These are phyloP conservation scores for Samsoniella hepiali DNA, from an alignment of 2,329 filamentous ascomycete species.

Conservation along the genomic window DNA sequence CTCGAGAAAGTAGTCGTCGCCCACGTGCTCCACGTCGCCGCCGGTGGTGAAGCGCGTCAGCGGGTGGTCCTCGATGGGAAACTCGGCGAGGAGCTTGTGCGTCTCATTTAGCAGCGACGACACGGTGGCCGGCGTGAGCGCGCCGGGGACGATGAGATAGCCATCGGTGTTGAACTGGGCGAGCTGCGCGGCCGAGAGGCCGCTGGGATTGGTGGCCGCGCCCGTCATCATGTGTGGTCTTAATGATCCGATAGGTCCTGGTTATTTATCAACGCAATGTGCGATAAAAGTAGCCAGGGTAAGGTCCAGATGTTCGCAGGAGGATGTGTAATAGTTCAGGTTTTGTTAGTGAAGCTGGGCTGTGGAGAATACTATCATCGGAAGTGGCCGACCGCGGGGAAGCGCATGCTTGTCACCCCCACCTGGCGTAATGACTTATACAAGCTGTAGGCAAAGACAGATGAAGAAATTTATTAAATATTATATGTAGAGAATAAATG, in stretches of 20 bases:
- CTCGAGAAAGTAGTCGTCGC: conserved; percentile 88
- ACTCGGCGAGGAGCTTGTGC: conserved; percentile 66
- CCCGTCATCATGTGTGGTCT: not conserved
- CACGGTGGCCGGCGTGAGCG: conserved; percentile 65
- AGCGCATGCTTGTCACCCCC: not conserved
- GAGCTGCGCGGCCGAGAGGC: conserved; percentile 70
- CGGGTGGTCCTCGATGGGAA: conserved; percentile 79
- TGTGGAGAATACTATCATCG: conserved; percentile 9
- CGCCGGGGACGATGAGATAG: conserved; percentile 82
- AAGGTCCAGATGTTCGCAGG: not conserved
- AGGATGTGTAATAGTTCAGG: not conserved
- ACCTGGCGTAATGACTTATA: not conserved
- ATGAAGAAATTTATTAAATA: not conserved
- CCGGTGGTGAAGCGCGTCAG: conserved; percentile 94
- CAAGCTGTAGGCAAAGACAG: not conserved
- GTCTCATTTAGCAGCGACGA: conserved; percentile 70
- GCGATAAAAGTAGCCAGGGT: not conserved
- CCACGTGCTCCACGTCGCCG: conserved; percentile 66
- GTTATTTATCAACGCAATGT: not conserved
- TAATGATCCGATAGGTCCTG: not conserved
- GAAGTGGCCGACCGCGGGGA: conserved; percentile 12
- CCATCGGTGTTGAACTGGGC: conserved; percentile 74
- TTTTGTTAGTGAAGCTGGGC: not conserved
- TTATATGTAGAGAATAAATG: not conserved
- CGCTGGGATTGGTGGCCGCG: conserved; percentile 27